A percentile compares a stretch with the other conserved stretches of the same genome.
These are phyloP conservation scores for Adansonia madagascariensis DNA, from an alignment of 441 rosid genomes.

Conservation along the genomic window DNA sequence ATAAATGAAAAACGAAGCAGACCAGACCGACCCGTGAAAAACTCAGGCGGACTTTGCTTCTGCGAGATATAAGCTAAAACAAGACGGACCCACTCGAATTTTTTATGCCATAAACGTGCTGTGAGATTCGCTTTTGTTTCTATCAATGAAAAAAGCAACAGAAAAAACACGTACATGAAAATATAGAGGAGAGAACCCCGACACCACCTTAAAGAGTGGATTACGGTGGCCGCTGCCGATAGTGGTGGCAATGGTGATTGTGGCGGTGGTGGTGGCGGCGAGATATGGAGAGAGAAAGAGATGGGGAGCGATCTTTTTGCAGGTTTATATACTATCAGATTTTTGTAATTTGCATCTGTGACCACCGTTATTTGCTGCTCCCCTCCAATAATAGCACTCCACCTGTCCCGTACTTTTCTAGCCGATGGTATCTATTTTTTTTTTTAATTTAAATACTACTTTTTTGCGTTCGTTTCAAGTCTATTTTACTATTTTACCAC, in stretches of 20 bases:
- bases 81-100: neutral
- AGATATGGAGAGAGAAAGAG: slow-evolving; percentile 16
- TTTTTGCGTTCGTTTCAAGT: too few relatives aligned
- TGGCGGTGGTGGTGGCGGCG: neutral
- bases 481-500: too few relatives aligned
- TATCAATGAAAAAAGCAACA: neutral
- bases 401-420: neutral
- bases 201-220: neutral
- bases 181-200: neutral
- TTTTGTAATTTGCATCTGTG: neutral
- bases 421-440: too few relatives aligned
- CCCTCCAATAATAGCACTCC: neutral
- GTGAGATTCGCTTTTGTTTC: slow-evolving; percentile 12
- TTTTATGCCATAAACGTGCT: slow-evolving; percentile 13
- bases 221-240: neutral
- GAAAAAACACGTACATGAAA: too few relatives aligned
- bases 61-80: slow-evolving; percentile 1
- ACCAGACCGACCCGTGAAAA: neutral
- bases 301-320: neutral
- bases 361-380: neutral
- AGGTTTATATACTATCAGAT: too few relatives aligned
- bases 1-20: neutral
- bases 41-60: neutral
- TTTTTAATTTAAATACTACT: too few relatives aligned
- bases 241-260: neutral